Evolutionary conservation across 78 protist species (phyloP).

Genomic region (Paratrimastix pyriformis): DNA sequence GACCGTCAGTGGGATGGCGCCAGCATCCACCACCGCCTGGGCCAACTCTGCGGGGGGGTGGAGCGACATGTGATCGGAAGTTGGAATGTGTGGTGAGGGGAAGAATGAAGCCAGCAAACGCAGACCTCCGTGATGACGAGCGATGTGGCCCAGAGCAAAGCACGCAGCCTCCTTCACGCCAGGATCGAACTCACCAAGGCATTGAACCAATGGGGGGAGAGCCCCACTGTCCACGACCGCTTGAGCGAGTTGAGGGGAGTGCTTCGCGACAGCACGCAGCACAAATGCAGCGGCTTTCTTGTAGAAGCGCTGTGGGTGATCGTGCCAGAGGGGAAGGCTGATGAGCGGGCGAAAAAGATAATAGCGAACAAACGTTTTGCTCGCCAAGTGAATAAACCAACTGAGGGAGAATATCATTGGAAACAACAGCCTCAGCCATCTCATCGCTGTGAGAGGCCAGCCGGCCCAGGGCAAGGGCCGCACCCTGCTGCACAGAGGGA

Average conservation of each 20-base stretch:
- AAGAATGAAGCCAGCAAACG: not conserved
- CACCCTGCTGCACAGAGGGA: constrained; percentile 56
- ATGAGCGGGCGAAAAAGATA: not conserved
- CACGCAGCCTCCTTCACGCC: constrained; percentile 81
- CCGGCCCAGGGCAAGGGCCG: constrained; percentile 68
- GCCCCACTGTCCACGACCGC: constrained; percentile 76
- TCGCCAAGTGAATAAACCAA: constrained; percentile 65
- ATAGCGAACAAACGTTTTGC: constrained; percentile 41
- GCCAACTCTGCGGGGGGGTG: constrained; percentile 21
- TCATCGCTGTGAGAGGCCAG: constrained; percentile 72
- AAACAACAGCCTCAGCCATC: constrained; percentile 74
- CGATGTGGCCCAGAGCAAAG: constrained; percentile 84
- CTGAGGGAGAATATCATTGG: constrained; percentile 71
- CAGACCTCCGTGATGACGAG: constrained; percentile 50
- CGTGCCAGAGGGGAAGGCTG: not conserved
- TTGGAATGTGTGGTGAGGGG: no score
- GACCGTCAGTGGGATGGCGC: constrained; percentile 76
- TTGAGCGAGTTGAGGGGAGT: constrained; percentile 73
- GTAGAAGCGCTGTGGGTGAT: constrained; percentile 42
- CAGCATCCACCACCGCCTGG: constrained; percentile 68
- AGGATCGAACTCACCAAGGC: constrained; percentile 82
- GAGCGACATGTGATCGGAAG: not conserved
- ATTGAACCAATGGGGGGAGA: constrained; percentile 58
- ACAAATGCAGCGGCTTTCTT: constrained; percentile 82
- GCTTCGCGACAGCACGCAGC: constrained; percentile 70